Base-by-base conservation (phyloP, 805 yeast genomes). In the Wickerhamomyces bisporus region DNA sequence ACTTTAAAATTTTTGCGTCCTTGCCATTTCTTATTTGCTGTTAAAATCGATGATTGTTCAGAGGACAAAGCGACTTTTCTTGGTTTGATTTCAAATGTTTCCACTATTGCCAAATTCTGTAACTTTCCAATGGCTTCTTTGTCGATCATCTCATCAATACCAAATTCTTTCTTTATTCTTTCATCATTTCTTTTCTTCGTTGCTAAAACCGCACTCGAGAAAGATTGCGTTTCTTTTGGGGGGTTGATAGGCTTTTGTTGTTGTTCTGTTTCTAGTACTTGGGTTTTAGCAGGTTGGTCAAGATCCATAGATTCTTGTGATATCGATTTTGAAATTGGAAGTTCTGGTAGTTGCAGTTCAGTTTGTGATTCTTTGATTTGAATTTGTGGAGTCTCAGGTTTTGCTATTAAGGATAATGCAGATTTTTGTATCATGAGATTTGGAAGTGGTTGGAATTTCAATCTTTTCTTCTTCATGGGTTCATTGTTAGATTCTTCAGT, bases 1-100 rank as follows among this genome's bases (percentile, higher is more conserved):
- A 42, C 53, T 38, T 70, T 70, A 43, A 62, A 68, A 43, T 68
- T 68, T 41, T 60, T 66, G 11, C 71, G 44, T 1, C 52, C 56
- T 16, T 46, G 37, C 62, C 66, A 58, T 14, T 45, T 47, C 1
- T 44, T 39, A 27, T 42, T 30, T 26, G 30, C 5, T 10, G 35
- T 11, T 6, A 25, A 9, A 18, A 10, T 19, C 18, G 39, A 27
- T 7, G 9, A 6, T 21, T 21, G 24, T 21, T 7, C 7, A 21
- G 24, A 21, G 10, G 12, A n/a, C n/a, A n/a, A 25, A 19, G n/a
- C 10, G 9, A 15, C 26, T 5, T 42, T 25, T 9, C 52, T 34
- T 5, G 42, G 36, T 14, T 50, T 47, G 6, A 61, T 25, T 3
- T 57, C 50, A 6, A 46, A 40, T 1, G 49, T 43, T 36, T 64